Evolutionary conservation across 1,284 basidiomycete species (phyloP).

Genomic region (Inonotus hispidus): DNA sequence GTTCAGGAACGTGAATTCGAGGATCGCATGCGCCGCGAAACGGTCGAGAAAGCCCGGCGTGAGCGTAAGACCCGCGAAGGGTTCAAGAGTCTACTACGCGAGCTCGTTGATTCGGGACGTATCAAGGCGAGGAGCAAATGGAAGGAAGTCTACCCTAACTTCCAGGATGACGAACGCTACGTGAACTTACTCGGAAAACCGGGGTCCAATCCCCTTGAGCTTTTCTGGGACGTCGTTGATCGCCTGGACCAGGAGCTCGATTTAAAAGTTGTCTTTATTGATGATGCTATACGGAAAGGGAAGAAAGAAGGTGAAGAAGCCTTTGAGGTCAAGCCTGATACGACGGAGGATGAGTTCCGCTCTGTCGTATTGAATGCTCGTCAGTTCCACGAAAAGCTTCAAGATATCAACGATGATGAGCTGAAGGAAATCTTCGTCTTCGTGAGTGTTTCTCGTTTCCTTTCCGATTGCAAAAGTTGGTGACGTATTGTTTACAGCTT

Average conservation of each 20-base stretch:
- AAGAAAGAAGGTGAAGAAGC: conserved; percentile 35
- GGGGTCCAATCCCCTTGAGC: conserved; percentile 89
- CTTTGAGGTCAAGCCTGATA: conserved; percentile 52
- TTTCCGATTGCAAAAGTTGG: conserved; percentile 2
- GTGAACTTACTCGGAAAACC: conserved; percentile 82
- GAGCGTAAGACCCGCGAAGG: conserved; percentile 86
- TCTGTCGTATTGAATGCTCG: conserved; percentile 45
- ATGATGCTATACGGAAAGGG: conserved; percentile 51
- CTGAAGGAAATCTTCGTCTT: conserved; percentile 58
- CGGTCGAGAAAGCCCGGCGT: conserved; percentile 77
- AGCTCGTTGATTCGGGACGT: conserved; percentile 59
- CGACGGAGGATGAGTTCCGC: conserved; percentile 55
- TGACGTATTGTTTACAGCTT: conserved; percentile 42
- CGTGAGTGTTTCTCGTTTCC: conserved; percentile 39
- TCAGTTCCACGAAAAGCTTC: conserved; percentile 43
- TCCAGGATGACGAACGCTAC: conserved; percentile 81
- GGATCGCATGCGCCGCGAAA: conserved; percentile 69
- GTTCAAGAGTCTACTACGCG: conserved; percentile 76
- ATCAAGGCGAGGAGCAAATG: conserved; percentile 85
- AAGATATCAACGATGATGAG: conserved; percentile 47
- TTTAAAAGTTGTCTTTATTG: conserved; percentile 59
- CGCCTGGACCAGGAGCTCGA: conserved; percentile 82
- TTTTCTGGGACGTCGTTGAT: conserved; percentile 95
- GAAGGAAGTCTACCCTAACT: conserved; percentile 79
- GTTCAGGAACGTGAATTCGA: conserved; percentile 86